Evolutionary conservation across 768 basidiomycete species (phyloP), one percentile per base, ranked within the genome.

Genomic region (Piloderma croceum): DNA sequence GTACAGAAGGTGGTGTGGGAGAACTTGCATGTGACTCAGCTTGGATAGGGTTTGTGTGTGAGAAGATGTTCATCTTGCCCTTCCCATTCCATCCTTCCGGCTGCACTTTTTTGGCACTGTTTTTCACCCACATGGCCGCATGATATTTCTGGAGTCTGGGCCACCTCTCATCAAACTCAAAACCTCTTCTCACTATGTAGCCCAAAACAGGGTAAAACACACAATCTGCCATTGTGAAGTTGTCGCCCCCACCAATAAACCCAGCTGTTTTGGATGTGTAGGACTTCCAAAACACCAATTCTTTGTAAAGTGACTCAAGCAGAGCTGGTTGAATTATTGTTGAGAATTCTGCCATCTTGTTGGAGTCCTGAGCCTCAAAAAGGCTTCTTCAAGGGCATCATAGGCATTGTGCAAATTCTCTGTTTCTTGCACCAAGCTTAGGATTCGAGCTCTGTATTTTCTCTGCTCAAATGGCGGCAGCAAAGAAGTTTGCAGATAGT

Each of bases 141-240:
- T 50, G 53, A 40, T 59, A 61, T 5, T 27, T 44, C 24, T 46
- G 46, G 42, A 58, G 34, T 34, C 44, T 18, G 7, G 59, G 53
- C 54, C 56, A 61, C 9, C 38, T 43, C 34, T 19, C 12, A 38
- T 19, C 36, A 31, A 18, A 23, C 24, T 53, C 50, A 17, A 61
- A 58, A 5, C 55, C 52, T 23, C 59, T 49, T 43, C 54, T 52
- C 12, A 62, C 48, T 49, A 58, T 54, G 36, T 55, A 59, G 2
- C 49, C 59, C 11, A 60, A 42, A 17, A 58, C 47, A 3, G 56
- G 55, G 27, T 47, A 61, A 23, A 58, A 58, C 4, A 55, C 60
- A 39, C 54, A 60, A 43, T 54, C 52, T 3, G 53, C 51, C 3
- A 60, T 43, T 5, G 49, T 47, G 31, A 62, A 62, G 12, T 46